These are phyloP conservation scores for Penicillium longicatenatum DNA, from an alignment of 495 filamentous ascomycete species.

Conservation along the genomic window DNA sequence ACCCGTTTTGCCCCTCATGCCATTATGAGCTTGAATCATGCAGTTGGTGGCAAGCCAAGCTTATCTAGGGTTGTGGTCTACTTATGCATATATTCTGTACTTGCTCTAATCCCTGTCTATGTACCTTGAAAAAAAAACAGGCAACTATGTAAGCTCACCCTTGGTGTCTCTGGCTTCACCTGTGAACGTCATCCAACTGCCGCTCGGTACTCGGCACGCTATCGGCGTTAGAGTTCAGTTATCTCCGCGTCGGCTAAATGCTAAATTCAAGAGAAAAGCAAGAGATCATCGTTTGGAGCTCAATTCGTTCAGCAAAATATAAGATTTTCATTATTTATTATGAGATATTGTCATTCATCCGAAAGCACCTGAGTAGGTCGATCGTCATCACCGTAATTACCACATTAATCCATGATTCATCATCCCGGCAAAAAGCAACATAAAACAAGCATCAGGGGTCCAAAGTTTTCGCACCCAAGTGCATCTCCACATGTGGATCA, in stretches of 20 bases:
- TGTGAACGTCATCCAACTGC: neutral
- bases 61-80: neutral
- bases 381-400: conserved; percentile 5
- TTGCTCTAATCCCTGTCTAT: neutral
- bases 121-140: neutral
- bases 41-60: neutral
- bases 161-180: neutral
- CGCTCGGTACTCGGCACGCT: conserved; percentile 21
- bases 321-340: neutral
- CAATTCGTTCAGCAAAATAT: neutral
- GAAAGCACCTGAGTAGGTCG: neutral
- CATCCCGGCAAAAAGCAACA: neutral
- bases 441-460: neutral
- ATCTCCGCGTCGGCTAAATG: conserved; percentile 17
- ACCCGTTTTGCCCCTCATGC: neutral
- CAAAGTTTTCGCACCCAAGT: neutral
- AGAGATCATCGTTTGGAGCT: neutral
- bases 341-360: neutral
- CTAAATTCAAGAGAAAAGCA: neutral
- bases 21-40: neutral
- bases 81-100: neutral
- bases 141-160: neutral
- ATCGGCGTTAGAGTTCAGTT: conserved; percentile 14
- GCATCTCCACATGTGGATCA: neutral
- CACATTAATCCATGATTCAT: conserved; percentile 20